Percentiles rank a stretch among this genome's conserved stretches.
Evolutionary conservation across 2,329 filamentous ascomycete genomes (phyloP).

Genomic region (Pseudogymnoascus sp.): DNA sequence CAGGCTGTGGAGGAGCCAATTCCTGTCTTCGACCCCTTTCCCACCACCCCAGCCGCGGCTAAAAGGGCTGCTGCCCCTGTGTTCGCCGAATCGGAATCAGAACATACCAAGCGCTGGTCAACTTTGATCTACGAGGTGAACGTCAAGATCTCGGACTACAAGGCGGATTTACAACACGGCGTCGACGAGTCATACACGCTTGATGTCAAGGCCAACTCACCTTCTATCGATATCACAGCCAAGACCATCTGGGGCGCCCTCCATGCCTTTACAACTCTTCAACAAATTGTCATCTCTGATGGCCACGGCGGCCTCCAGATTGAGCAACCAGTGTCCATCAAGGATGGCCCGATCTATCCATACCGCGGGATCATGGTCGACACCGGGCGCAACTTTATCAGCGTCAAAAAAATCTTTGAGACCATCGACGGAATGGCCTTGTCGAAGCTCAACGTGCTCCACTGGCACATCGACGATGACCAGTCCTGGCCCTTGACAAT

Average conservation of each 20-base stretch:
- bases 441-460: constrained; percentile 75
- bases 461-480: constrained; percentile 72
- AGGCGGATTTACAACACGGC: constrained; percentile 45
- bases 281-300: constrained; percentile 70
- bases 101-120: constrained; percentile 24
- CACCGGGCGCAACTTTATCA: constrained; percentile 63
- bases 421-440: constrained; percentile 69
- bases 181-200: constrained; percentile 74
- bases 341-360: constrained; percentile 62
- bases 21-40: constrained; percentile 44
- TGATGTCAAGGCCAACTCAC: constrained; percentile 41
- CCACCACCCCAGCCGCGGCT: constrained; percentile 27
- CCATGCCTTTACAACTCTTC: constrained; percentile 65
- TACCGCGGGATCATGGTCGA: constrained; percentile 77
- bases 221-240: constrained; percentile 45
- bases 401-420: constrained; percentile 60
- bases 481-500: constrained; percentile 81
- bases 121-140: constrained; percentile 36
- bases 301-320: constrained; percentile 49
- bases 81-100: not conserved
- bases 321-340: constrained; percentile 62
- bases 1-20: constrained; percentile 46
- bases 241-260: constrained; percentile 61
- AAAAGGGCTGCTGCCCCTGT: constrained; percentile 16
- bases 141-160: constrained; percentile 38